Evolutionary conservation across 305 asterid genomes (phyloP), one percentile per base, ranked within the genome.

Genomic region (Rubia tinctorum): DNA sequence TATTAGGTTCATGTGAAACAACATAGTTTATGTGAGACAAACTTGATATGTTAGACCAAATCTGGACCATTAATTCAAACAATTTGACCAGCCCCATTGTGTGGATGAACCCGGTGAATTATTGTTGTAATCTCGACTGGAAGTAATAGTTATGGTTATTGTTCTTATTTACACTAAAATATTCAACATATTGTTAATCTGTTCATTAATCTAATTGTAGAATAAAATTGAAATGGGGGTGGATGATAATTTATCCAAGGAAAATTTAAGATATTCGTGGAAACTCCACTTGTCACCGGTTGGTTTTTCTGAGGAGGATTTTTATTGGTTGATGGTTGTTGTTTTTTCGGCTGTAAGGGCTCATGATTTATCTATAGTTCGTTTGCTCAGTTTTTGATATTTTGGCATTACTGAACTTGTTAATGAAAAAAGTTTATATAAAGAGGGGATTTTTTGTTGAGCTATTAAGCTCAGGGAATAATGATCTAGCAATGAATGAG

Each of bases 51-150:
- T n/a, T n/a, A n/a, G n/a, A n/a, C n/a, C n/a, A n/a, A n/a, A n/a
- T n/a, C n/a, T n/a, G n/a, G n/a, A n/a, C n/a, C n/a, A n/a, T n/a
- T n/a, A n/a, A n/a, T n/a, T n/a, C n/a, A n/a, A n/a, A n/a, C n/a
- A n/a, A n/a, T n/a, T 81, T 70, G 84, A 76, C 47, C 83, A 74
- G 78, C 90, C 92, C 37, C 78, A 75, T 80, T 84, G 70, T 70
- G 83, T 89, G 60, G 84, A 83, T 34, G 85, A 88, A 27, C 83
- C 79, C 44, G 79, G 83, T 3, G 86, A 86, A 82, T 85, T 85
- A 79, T 80, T 93, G 78, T 87, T 84, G 81, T 89, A 84, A 58
- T 25, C 49, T 4, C 95, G 86, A 66, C 86, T 93, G 51, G 90
- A 82, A 79, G 79, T 89, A 78, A 59, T 91, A 44, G 72, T 66